Percentiles rank a stretch among this genome's conserved stretches.
These are phyloP conservation scores for Cucumis sativus DNA, from an alignment of 306 rosid species.

Conservation along the genomic window Cucumber_9930_V3 NC_026657.2:24121001-24121500, in stretches of 20 bases:
- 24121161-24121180: background rate
- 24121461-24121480: slow-evolving; percentile 42
- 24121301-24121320: slow-evolving; percentile 91
- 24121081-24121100: too few species aligned
- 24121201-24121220: background rate
- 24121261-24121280: slow-evolving; percentile 70
- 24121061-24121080: too few species aligned
- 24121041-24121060: too few species aligned
- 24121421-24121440: slow-evolving; percentile 26
- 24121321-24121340: slow-evolving; percentile 93
- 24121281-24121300: slow-evolving; percentile 74
- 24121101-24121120: background rate
- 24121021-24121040: too few species aligned
- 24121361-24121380: slow-evolving; percentile 76
- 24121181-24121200: background rate
- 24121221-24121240: slow-evolving; percentile 77
- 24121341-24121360: slow-evolving; percentile 88
- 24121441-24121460: slow-evolving; percentile 29
- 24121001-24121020: too few species aligned
- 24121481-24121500: background rate
- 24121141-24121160: background rate
- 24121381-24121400: slow-evolving; percentile 65
- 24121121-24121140: background rate
- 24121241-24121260: slow-evolving; percentile 93
- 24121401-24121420: slow-evolving; percentile 41